Base-by-base conservation (phyloP, 1,139 yeast species). In the Suhomyces atakaporum region DNA sequence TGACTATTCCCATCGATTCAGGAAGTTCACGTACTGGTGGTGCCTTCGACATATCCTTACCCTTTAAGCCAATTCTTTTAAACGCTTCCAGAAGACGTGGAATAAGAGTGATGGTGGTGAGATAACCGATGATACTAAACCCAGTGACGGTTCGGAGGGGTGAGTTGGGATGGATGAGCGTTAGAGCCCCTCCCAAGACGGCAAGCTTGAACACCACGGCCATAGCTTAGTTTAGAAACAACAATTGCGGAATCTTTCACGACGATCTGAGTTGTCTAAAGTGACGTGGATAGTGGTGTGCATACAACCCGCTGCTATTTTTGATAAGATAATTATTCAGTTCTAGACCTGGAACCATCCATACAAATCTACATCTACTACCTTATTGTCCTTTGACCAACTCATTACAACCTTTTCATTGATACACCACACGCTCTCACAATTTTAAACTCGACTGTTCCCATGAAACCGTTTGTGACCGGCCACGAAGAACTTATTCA, bases 401-500 rank as follows among this genome's bases (percentile, higher is more conserved):
- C 7, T 19, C 7, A 7, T 7, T 19, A 7, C 21, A 19, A 9
- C 7, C 21, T 19, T n/a, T n/a, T n/a, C n/a, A n/a, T n/a, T n/a
- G n/a, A n/a, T n/a, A n/a, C n/a, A n/a, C n/a, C n/a, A n/a, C n/a
- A n/a, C n/a, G n/a, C n/a, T n/a, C n/a, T 10, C 7, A 7, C 24
- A 22, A 22, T 22, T n/a, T 9, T 9, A 22, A 7, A 7, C 9
- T 5, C 7, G 25, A 7, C 25, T 5, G 12, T 29, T 22, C 13
- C 19, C 23, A 69, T 71, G 75, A 65, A 80, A 51, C 88, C 95
- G 5, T 84, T 90, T 51, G 73, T 82, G 18, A 84, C 96, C 0
- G 94, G 95, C 16, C 97, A 90, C 60, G 95, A 87, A 54, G 97
- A 90, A 58, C 73, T 90, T 43, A 79, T 90, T 35, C 95, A 89